Conservation (phyloP, 2,329 filamentous ascomycete genomes). For the Onygenales sp. region DNA sequence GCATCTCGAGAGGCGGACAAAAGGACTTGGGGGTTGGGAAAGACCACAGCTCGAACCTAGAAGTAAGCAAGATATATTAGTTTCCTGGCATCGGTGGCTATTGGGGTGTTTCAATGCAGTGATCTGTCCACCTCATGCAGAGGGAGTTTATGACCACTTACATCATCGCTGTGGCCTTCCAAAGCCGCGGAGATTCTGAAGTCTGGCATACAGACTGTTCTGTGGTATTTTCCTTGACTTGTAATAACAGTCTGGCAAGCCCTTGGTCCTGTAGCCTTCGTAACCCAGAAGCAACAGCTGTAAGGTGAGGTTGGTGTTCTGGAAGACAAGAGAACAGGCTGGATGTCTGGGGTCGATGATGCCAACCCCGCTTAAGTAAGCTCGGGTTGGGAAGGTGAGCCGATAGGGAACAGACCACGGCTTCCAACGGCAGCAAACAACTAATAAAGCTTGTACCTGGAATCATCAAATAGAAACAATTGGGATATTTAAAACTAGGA, state of each 20-base stretch:
- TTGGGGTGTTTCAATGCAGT: conserved; percentile 7
- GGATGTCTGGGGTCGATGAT: not conserved
- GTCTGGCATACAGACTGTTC: conserved; percentile 51
- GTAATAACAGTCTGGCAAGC: not conserved
- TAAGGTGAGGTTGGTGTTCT: not conserved
- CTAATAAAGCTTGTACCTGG: not conserved
- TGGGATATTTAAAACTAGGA: not conserved
- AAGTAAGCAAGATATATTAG: not conserved
- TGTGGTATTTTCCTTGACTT: not conserved
- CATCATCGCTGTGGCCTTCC: conserved; percentile 85
- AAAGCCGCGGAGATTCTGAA: conserved; percentile 92
- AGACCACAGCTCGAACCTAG: conserved; percentile 79
- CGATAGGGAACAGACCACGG: too few relatives aligned
- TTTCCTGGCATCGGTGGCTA: not conserved
- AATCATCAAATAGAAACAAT: not conserved
- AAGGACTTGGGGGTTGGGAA: conserved; percentile 61
- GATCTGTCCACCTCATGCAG: not conserved
- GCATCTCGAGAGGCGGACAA: conserved; percentile 86
- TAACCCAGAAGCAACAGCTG: not conserved
- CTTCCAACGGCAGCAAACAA: too few relatives aligned
- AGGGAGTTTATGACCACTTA: conserved; percentile 38
- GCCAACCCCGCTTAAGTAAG: not conserved
- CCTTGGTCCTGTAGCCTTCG: not conserved
- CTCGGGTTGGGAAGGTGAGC: too few relatives aligned
- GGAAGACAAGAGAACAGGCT: not conserved